Evolutionary conservation across 306 rosid species (phyloP).

Genomic region (Quercus cerris): DNA sequence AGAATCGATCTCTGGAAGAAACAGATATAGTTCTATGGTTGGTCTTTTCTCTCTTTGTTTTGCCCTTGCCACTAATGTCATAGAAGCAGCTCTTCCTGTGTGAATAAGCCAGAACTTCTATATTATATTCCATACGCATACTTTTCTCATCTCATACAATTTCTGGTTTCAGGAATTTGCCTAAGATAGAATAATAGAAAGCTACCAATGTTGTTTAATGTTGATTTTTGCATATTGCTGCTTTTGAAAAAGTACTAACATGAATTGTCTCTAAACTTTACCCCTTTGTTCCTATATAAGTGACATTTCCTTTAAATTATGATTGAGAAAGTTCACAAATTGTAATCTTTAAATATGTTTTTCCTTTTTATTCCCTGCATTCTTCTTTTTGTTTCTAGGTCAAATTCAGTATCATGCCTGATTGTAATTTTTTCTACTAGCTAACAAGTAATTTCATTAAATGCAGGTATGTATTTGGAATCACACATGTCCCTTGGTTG

Average conservation of each 20-base stretch:
- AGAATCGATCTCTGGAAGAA: slow-evolving; percentile 69
- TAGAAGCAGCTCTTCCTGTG: not conserved
- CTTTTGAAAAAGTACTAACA: too few relatives aligned
- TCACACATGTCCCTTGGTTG: slow-evolving; percentile 71
- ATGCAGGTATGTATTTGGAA: slow-evolving; percentile 81
- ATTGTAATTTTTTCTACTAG: slow-evolving; percentile 3
- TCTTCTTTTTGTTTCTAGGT: not conserved
- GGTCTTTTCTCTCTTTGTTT: slow-evolving; percentile 17
- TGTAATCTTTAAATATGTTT: not conserved
- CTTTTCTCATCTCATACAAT: not conserved
- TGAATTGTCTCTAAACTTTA: too few relatives aligned
- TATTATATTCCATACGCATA: not conserved
- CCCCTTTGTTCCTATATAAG: not conserved
- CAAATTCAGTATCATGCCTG: not conserved
- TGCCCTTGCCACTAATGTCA: not conserved
- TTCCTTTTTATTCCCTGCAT: not conserved
- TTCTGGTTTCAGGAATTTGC: too few relatives aligned
- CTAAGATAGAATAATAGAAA: too few relatives aligned
- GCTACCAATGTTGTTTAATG: too few relatives aligned
- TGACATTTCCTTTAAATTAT: not conserved
- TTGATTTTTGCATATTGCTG: too few relatives aligned
- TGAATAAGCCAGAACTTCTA: not conserved
- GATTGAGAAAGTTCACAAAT: not conserved
- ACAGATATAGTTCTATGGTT: slow-evolving; percentile 71
- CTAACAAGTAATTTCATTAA: slow-evolving; percentile 3